Percentiles rank a stretch among this genome's conserved stretches.
Conservation (phyloP, 2,329 filamentous ascomycete species). For the Ophiosphaerella narmari region DNA sequence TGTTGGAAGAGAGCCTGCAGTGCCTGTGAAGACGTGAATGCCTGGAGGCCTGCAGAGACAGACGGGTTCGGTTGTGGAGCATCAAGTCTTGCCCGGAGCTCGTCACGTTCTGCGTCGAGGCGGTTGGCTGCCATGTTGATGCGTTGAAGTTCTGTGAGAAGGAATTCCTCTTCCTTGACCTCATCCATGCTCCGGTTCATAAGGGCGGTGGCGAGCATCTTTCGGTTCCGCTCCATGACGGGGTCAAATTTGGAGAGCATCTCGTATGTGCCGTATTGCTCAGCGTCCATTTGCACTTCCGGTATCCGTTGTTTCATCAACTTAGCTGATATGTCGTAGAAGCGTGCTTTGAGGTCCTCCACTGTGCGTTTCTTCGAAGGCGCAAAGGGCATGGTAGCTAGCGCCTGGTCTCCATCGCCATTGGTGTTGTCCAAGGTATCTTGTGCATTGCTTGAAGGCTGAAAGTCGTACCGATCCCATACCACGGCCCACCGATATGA, state of each 20-base stretch:
- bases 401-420: slow-evolving; percentile 26
- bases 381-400: slow-evolving; percentile 44
- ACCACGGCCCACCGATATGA: slow-evolving; percentile 91
- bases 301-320: slow-evolving; percentile 48
- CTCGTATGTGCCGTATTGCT: slow-evolving; percentile 82
- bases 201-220: slow-evolving; percentile 80
- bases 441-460: slow-evolving; percentile 43
- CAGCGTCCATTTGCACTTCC: slow-evolving; percentile 71
- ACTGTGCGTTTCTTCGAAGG: slow-evolving; percentile 66
- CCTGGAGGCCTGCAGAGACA: slow-evolving; percentile 45
- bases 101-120: slow-evolving; percentile 84
- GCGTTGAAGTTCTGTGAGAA: slow-evolving; percentile 87
- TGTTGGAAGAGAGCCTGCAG: slow-evolving; percentile 80
- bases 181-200: slow-evolving; percentile 83
- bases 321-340: slow-evolving; percentile 77
- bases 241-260: slow-evolving; percentile 87
- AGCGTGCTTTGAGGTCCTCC: slow-evolving; percentile 89
- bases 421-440: slow-evolving; percentile 24
- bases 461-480: slow-evolving; percentile 88
- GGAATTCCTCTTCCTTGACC: slow-evolving; percentile 85
- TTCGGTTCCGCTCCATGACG: slow-evolving; percentile 75
- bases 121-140: slow-evolving; percentile 85
- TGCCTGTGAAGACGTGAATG: slow-evolving; percentile 80
- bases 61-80: slow-evolving; percentile 67
- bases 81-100: slow-evolving; percentile 85